Evolutionary conservation across 23 red algal species (phyloP).

Genomic region (Gracilariopsis chorda): DNA sequence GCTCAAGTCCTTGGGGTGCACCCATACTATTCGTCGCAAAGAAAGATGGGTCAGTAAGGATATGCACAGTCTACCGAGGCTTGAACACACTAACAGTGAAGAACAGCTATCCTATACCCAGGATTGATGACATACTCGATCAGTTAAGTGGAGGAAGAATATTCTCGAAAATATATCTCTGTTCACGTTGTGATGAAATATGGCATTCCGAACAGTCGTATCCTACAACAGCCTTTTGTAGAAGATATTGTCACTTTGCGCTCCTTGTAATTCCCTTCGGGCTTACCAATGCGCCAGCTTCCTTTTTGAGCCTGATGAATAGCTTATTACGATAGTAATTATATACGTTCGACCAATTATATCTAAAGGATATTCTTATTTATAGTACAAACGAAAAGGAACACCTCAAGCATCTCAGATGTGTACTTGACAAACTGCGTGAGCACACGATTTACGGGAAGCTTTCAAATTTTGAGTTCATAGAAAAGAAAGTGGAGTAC

Average conservation of each 20-base stretch:
- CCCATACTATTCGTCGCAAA: conserved; percentile 21
- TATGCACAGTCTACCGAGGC: conserved; percentile 1
- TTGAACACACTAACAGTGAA: not conserved
- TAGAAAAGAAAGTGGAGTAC: too few relatives aligned
- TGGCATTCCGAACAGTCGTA: not conserved
- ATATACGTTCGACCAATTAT: too few relatives aligned
- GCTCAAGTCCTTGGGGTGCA: conserved; percentile 14
- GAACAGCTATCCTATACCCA: too few relatives aligned
- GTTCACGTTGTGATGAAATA: not conserved
- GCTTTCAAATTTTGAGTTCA: conserved; percentile 8
- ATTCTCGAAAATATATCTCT: not conserved
- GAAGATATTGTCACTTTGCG: not conserved
- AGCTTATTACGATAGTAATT: too few relatives aligned
- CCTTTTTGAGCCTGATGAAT: conserved; percentile 23
- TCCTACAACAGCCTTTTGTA: not conserved
- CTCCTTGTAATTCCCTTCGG: conserved; percentile 32
- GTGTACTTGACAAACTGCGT: not conserved
- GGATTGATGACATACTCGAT: too few relatives aligned
- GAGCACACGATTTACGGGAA: not conserved
- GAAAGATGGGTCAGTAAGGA: not conserved
- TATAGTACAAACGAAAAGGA: too few relatives aligned
- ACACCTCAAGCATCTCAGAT: too few relatives aligned
- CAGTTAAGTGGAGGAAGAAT: too few relatives aligned
- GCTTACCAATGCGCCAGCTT: conserved; percentile 16
- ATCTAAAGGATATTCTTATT: too few relatives aligned